Evolutionary conservation across 768 basidiomycete species (phyloP).

Genomic region (Russula ochroleuca): DNA sequence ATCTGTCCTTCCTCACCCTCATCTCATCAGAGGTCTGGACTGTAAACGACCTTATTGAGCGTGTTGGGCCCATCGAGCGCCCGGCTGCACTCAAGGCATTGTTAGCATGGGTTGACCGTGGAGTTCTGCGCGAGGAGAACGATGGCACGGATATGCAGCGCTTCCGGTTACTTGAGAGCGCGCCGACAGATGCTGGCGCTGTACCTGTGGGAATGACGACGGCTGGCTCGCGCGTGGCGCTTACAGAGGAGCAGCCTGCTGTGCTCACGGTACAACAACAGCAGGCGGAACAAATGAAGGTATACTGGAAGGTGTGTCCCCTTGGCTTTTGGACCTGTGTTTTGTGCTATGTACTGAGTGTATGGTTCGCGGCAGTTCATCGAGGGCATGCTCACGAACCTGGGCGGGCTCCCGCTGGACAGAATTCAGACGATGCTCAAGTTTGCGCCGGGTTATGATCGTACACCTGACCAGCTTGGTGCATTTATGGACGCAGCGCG

Average conservation of each 20-base stretch:
- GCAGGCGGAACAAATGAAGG: conserved; percentile 78
- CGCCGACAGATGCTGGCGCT: conserved; percentile 40
- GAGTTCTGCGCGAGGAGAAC: conserved; percentile 66
- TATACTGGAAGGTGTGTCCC: conserved; percentile 76
- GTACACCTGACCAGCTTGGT: conserved; percentile 71
- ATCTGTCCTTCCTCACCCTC: neutral
- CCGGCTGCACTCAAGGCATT: conserved; percentile 67
- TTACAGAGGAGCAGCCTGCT: conserved; percentile 46
- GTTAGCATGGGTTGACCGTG: conserved; percentile 77
- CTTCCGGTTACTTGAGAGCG: conserved; percentile 63
- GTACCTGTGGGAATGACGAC: conserved; percentile 8
- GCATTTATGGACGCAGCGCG: conserved; percentile 78
- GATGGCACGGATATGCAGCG: conserved; percentile 38
- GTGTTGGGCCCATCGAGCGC: conserved; percentile 62
- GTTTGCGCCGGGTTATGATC: conserved; percentile 79
- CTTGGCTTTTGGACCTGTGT: conserved; percentile 6
- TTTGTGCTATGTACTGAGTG: neutral
- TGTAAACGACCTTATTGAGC: conserved; percentile 58
- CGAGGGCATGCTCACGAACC: conserved; percentile 86
- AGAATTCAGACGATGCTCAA: conserved; percentile 88
- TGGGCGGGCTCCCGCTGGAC: conserved; percentile 69
- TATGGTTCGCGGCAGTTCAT: conserved; percentile 51
- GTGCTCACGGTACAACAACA: conserved; percentile 62
- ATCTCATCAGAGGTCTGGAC: conserved; percentile 58
- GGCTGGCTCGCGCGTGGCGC: conserved; percentile 25